Percentiles rank a stretch among this genome's conserved stretches.
phyloP scores from a whole-genome alignment of 192 early-diverging fungal species.

The Gaertneriomyces semiglobifer region DNA sequence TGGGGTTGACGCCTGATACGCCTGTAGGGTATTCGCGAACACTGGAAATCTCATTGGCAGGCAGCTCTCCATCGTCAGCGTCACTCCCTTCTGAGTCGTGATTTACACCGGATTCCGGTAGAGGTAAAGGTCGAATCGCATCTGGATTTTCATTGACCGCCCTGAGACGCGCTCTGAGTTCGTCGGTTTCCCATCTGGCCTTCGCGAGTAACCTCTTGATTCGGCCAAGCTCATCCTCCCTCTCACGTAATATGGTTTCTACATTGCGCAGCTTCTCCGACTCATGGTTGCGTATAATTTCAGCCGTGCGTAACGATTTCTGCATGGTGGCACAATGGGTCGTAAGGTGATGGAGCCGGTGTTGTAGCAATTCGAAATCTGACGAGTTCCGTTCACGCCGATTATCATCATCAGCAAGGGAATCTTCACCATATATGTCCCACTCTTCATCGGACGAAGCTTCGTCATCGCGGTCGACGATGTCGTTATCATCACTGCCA shows the following conservation, averaged over 20 bases:
- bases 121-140: too few species aligned
- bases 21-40: too few species aligned
- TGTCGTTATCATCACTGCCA: conserved; percentile 8
- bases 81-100: too few species aligned
- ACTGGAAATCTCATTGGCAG: too few species aligned
- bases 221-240: conserved; percentile 32
- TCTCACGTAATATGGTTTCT: conserved; percentile 29
- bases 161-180: too few species aligned
- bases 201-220: conserved; percentile 3
- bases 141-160: too few species aligned
- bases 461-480: not conserved
- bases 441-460: not conserved
- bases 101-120: too few species aligned
- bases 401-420: not conserved
- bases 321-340: conserved; percentile 17
- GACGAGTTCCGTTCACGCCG: not conserved
- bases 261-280: conserved; percentile 35
- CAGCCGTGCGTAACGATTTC: conserved; percentile 23
- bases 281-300: conserved; percentile 34
- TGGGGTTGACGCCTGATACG: too few species aligned
- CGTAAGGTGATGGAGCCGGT: conserved; percentile 27
- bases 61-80: too few species aligned
- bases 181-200: too few species aligned
- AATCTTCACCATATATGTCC: not conserved
- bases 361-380: conserved; percentile 16